Evolutionary conservation across 2,329 filamentous ascomycete genomes (phyloP).

Genomic region (Zymoseptoria pseudotritici): DNA sequence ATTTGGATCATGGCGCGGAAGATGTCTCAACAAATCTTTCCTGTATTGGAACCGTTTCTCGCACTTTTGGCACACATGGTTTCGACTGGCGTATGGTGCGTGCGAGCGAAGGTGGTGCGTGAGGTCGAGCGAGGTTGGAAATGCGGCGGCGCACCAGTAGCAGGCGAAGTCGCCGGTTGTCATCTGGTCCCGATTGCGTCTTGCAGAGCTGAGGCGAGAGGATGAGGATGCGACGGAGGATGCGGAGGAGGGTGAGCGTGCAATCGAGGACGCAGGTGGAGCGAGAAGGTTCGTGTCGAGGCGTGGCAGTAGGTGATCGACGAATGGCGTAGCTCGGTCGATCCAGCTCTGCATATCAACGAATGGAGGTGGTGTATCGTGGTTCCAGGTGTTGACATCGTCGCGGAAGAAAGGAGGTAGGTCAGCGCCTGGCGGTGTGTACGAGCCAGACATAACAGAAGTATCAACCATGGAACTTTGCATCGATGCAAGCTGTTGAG

Average conservation of each 20-base stretch:
- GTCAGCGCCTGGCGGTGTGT: background rate
- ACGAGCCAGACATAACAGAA: background rate
- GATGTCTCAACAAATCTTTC: slow-evolving; percentile 16
- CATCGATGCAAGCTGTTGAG: background rate
- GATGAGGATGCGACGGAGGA: slow-evolving; percentile 12
- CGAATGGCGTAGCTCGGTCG: slow-evolving; percentile 5
- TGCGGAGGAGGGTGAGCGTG: slow-evolving; percentile 15
- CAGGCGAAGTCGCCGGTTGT: slow-evolving; percentile 9
- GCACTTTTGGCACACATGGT: slow-evolving; percentile 15
- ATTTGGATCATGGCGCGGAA: slow-evolving; percentile 17
- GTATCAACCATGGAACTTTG: background rate
- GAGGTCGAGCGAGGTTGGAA: slow-evolving; percentile 13
- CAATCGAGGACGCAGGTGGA: slow-evolving; percentile 3
- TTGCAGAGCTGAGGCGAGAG: slow-evolving; percentile 3
- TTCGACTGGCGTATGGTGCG: slow-evolving; percentile 12
- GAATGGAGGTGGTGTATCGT: background rate
- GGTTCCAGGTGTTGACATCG: background rate
- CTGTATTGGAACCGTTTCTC: slow-evolving; percentile 18
- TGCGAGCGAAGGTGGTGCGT: slow-evolving; percentile 18
- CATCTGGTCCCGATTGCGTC: slow-evolving; percentile 9
- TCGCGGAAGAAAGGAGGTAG: background rate
- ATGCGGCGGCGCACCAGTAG: slow-evolving; percentile 13
- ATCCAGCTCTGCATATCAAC: slow-evolving; percentile 14
- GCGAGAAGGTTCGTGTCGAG: slow-evolving; percentile 11
- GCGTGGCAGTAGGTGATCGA: slow-evolving; percentile 6